Percentiles rank a stretch among this genome's conserved stretches.
Conservation (phyloP, 192 early-diverging fungal species). For the Gonapodya prolifera region DNA sequence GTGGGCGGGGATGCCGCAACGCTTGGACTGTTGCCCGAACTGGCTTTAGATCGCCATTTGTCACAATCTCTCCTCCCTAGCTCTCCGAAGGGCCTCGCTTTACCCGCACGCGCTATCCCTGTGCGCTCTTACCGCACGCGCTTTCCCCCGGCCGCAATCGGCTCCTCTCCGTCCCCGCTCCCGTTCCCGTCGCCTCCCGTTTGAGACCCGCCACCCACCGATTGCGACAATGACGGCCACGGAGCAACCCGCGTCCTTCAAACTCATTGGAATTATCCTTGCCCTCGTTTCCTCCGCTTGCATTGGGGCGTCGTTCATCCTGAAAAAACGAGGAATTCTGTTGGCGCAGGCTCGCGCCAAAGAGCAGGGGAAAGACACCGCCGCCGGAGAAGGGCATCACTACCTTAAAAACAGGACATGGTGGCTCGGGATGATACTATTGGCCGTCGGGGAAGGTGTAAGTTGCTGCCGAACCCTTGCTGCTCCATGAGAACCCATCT, state of each 20-base stretch:
- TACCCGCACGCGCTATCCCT: too few relatives aligned
- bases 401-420: not conserved
- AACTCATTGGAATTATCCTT: not conserved
- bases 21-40: too few relatives aligned
- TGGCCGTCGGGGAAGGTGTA: not conserved
- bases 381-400: not conserved
- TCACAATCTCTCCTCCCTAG: too few relatives aligned
- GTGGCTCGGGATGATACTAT: not conserved
- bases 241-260: not conserved
- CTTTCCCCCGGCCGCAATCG: too few relatives aligned
- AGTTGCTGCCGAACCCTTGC: not conserved
- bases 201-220: not conserved
- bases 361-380: not conserved
- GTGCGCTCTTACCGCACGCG: too few relatives aligned
- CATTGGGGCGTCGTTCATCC: not conserved
- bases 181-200: too few relatives aligned
- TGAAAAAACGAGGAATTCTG: not conserved
- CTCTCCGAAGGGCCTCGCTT: too few relatives aligned
- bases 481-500: not conserved
- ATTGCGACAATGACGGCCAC: not conserved
- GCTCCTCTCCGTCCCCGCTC: too few relatives aligned
- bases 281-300: not conserved
- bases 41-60: too few relatives aligned
- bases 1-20: too few relatives aligned
- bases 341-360: not conserved